A percentile compares a stretch with the other conserved stretches of the same genome.
Conservation (phyloP, 1,284 basidiomycete species). For the Hortiboletus rubellus region DNA sequence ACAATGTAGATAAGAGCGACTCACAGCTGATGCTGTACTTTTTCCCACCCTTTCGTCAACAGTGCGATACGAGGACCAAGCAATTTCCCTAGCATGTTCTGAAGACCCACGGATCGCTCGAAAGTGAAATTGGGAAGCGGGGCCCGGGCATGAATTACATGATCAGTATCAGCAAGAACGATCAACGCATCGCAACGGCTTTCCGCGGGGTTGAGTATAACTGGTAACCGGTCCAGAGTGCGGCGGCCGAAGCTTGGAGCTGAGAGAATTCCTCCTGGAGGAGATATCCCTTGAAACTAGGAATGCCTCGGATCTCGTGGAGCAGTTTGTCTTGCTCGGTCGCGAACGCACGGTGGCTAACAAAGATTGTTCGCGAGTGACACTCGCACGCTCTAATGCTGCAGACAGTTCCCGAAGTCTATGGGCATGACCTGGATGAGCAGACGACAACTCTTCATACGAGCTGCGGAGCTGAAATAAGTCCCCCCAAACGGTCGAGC, state of each 20-base stretch:
- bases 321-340: background rate
- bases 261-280: background rate
- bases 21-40: background rate
- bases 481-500: background rate
- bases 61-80: background rate
- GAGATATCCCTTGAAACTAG: conserved; percentile 3
- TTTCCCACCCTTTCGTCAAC: background rate
- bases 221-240: background rate
- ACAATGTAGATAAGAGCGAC: background rate
- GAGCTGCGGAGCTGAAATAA: background rate
- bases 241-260: background rate
- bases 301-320: background rate
- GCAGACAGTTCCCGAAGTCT: background rate
- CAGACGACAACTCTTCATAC: background rate
- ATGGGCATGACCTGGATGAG: background rate
- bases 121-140: background rate
- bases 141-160: background rate
- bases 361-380: no score
- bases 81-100: background rate
- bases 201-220: background rate
- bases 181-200: background rate
- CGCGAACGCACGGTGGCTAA: background rate
- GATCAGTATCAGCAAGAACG: background rate
- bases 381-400: no score
- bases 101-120: background rate